phyloP scores from a whole-genome alignment of 805 yeast genomes.

The Candida yuanshanica region DNA sequence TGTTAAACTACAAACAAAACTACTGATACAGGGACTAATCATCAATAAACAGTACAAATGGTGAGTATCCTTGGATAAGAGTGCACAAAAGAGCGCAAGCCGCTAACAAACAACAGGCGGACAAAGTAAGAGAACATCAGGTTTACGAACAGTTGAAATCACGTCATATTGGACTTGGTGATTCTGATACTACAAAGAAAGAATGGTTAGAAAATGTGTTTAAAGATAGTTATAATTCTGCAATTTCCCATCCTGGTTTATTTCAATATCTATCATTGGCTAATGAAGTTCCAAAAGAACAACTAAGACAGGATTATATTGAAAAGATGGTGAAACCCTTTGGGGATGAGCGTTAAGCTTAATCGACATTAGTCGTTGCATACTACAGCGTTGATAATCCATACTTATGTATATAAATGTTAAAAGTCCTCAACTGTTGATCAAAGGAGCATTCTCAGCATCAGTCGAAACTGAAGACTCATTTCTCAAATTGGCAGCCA shows the following conservation, averaged over 20 bases:
- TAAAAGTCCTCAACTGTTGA: constrained; percentile 20
- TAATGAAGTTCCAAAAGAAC: constrained; percentile 37
- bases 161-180: constrained; percentile 72
- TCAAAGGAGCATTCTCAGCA: constrained; percentile 34
- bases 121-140: constrained; percentile 55
- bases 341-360: constrained; percentile 9
- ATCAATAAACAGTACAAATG: neutral
- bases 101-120: constrained; percentile 40
- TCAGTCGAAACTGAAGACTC: constrained; percentile 7
- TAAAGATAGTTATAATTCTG: constrained; percentile 58
- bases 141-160: constrained; percentile 49
- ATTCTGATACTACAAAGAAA: constrained; percentile 58
- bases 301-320: constrained; percentile 28
- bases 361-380: no score
- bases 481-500: constrained; percentile 29
- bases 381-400: no score
- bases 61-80: neutral
- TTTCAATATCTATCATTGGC: constrained; percentile 51
- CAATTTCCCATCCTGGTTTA: constrained; percentile 53
- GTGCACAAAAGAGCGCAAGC: neutral
- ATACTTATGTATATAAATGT: no score
- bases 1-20: no score
- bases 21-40: no score
- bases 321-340: constrained; percentile 36
- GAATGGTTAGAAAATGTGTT: constrained; percentile 68